Conservation (phyloP, 2,329 filamentous ascomycete species). For the Scleromitrula shiraiana region DNA sequence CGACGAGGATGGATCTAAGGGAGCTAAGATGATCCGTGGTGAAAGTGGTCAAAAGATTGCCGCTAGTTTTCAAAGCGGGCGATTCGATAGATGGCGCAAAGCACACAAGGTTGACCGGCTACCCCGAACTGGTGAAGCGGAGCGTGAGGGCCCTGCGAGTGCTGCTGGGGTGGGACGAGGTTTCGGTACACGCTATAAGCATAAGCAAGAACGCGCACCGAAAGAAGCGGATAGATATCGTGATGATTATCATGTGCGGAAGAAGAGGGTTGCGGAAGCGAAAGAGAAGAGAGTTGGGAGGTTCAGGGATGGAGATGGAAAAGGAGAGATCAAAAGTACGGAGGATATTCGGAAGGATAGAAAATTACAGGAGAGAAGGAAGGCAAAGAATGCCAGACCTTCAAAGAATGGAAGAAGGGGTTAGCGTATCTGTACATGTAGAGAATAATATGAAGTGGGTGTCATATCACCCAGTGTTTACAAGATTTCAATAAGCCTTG, state of each 20-base stretch:
- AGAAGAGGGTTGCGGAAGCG: constrained; percentile 82
- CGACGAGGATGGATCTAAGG: constrained; percentile 85
- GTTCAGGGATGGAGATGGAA: constrained; percentile 65
- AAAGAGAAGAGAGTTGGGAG: constrained; percentile 74
- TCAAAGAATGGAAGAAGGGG: constrained; percentile 43
- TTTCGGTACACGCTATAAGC: constrained; percentile 61
- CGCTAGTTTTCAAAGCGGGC: constrained; percentile 83
- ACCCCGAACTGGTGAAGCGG: constrained; percentile 75
- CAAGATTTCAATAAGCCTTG: not conserved
- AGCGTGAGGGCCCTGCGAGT: constrained; percentile 39
- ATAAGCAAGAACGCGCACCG: constrained; percentile 79
- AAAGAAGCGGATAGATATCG: constrained; percentile 90
- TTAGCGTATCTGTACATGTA: constrained; percentile 7
- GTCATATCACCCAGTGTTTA: not conserved
- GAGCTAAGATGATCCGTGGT: constrained; percentile 66
- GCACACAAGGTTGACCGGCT: constrained; percentile 72
- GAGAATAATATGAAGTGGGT: constrained; percentile 12
- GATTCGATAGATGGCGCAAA: constrained; percentile 89
- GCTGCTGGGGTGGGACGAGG: constrained; percentile 30
- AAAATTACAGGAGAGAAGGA: constrained; percentile 65
- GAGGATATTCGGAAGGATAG: constrained; percentile 82
- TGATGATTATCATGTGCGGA: constrained; percentile 83
- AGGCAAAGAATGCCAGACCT: constrained; percentile 83
- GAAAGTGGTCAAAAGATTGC: constrained; percentile 96
- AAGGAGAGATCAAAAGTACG: constrained; percentile 69